Conservation (phyloP, 225 moss, liverwort and hornwort species). For the Asterella californica region DNA sequence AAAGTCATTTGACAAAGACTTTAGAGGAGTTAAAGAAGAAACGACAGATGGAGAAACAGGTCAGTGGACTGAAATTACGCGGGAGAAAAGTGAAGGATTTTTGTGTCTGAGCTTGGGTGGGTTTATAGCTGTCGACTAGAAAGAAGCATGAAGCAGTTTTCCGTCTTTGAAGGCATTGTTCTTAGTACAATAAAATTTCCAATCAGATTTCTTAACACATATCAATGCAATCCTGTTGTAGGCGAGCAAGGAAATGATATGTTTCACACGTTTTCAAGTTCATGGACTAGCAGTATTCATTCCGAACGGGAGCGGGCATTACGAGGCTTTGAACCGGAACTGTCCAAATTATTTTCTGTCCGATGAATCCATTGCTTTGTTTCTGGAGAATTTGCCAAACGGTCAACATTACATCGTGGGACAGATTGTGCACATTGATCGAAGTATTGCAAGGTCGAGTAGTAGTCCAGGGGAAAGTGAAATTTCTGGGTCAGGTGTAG, state of each 20-base stretch:
- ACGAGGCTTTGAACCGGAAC: constrained; percentile 70
- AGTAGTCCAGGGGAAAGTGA: constrained; percentile 43
- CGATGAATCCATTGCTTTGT: constrained; percentile 70
- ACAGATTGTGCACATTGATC: constrained; percentile 76
- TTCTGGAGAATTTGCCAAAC: constrained; percentile 63
- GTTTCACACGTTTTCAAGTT: constrained; percentile 75
- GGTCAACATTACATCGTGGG: constrained; percentile 71
- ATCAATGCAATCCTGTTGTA: constrained; percentile 11
- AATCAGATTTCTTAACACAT: background rate
- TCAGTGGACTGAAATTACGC: constrained; percentile 7
- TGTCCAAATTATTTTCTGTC: constrained; percentile 69
- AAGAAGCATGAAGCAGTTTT: background rate
- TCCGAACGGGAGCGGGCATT: constrained; percentile 59
- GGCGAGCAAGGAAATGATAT: constrained; percentile 77
- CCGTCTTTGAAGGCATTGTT: background rate
- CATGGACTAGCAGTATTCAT: constrained; percentile 69
- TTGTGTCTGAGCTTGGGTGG: background rate
- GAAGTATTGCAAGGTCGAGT: constrained; percentile 45
- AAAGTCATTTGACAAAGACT: constrained; percentile 56
- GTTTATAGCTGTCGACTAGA: background rate
- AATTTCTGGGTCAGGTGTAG: constrained; percentile 26
- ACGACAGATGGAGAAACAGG: constrained; percentile 80
- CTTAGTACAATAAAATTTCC: background rate
- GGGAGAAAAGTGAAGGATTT: background rate
- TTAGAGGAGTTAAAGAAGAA: constrained; percentile 77